Evolutionary conservation across 2,329 filamentous ascomycete species (phyloP).

Genomic region (Botryotinia calthae): DNA sequence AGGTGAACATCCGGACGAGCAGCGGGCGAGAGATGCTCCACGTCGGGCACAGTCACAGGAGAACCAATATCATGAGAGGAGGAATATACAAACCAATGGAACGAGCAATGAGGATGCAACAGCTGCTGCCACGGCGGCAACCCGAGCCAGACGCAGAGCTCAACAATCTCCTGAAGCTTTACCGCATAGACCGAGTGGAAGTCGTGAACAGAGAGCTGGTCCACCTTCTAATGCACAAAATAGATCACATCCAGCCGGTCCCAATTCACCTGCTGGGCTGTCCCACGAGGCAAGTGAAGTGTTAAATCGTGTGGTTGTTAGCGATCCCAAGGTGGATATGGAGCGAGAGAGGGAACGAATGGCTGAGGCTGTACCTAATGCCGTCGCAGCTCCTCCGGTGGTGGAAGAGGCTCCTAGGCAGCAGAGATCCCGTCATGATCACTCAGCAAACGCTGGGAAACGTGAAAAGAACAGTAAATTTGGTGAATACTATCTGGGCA

Average conservation of each 20-base stretch:
- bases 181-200: conserved; percentile 43
- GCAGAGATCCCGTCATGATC: conserved; percentile 58
- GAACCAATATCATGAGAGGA: conserved; percentile 38
- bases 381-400: conserved; percentile 45
- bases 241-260: conserved; percentile 40
- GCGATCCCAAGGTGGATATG: conserved; percentile 71
- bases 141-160: conserved; percentile 47
- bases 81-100: conserved; percentile 44
- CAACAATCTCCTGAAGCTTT: conserved; percentile 47
- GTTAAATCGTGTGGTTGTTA: conserved; percentile 72
- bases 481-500: conserved; percentile 91
- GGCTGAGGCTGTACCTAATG: conserved; percentile 53
- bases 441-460: conserved; percentile 43
- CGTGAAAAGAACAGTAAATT: conserved; percentile 80
- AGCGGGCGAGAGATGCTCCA: conserved; percentile 28
- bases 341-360: conserved; percentile 69
- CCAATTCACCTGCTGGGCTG: conserved; percentile 54
- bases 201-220: conserved; percentile 42
- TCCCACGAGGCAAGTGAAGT: conserved; percentile 76
- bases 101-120: conserved; percentile 38
- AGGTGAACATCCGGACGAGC: conserved; percentile 30
- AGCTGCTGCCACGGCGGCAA: conserved; percentile 41
- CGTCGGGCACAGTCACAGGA: conserved; percentile 29
- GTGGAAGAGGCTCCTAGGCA: conserved; percentile 44
- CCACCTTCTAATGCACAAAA: conserved; percentile 37